A percentile compares a stretch with the other conserved stretches of the same genome.
These are phyloP conservation scores for Clarireedia monteithiana DNA, from an alignment of 2,329 filamentous ascomycete species.

Conservation along the genomic window DNA sequence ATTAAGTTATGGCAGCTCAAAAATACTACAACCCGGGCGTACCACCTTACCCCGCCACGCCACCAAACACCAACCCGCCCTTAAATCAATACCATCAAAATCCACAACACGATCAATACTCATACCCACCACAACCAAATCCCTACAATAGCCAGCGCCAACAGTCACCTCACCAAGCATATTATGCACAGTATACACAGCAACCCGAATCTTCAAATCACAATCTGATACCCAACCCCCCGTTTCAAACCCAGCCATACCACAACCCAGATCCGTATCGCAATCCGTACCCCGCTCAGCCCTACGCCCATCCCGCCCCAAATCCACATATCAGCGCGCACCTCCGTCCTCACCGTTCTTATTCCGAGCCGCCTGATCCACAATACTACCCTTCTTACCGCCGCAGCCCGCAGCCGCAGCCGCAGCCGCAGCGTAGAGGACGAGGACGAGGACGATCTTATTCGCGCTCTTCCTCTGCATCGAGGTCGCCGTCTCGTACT, in stretches of 20 bases:
- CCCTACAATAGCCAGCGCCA: not conserved
- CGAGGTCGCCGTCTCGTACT: not conserved
- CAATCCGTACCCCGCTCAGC: not conserved
- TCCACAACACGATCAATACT: not conserved
- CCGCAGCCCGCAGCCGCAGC: conserved; percentile 9
- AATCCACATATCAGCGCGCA: not conserved
- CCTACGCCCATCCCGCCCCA: not conserved
- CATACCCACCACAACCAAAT: not conserved
- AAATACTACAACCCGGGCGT: not conserved
- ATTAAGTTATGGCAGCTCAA: not conserved
- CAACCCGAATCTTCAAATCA: not conserved
- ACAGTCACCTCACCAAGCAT: not conserved
- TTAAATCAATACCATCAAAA: conserved; percentile 1
- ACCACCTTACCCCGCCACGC: not conserved
- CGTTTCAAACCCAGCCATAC: not conserved
- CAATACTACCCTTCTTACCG: not conserved
- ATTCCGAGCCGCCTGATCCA: conserved; percentile 15
- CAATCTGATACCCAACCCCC: not conserved
- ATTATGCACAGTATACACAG: not conserved
- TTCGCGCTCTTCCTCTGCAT: not conserved
- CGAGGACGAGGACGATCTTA: not conserved
- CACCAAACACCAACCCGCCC: not conserved
- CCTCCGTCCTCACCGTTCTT: conserved; percentile 11
- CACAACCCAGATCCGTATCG: not conserved
- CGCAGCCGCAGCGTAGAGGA: not conserved